Evolutionary conservation across 768 basidiomycete species (phyloP).

Genomic region (Tricholoma flavovirens): DNA sequence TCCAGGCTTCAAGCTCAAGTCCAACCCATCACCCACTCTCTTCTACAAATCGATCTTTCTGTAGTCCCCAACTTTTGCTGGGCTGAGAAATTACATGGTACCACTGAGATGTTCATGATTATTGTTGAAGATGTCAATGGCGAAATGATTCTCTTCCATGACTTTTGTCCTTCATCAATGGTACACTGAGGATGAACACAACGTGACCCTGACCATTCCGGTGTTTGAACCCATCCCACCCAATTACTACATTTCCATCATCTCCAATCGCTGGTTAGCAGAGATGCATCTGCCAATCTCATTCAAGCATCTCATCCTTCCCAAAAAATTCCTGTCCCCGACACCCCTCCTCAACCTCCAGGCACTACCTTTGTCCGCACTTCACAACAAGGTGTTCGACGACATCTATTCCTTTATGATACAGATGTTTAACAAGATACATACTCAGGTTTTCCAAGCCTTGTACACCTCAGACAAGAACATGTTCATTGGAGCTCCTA

Average conservation of each 20-base stretch:
- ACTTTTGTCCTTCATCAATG: constrained; percentile 88
- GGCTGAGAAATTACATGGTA: constrained; percentile 92
- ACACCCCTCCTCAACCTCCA: constrained; percentile 94
- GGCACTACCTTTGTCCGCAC: constrained; percentile 78
- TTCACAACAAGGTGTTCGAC: constrained; percentile 93
- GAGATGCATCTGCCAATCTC: constrained; percentile 94
- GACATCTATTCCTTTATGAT: constrained; percentile 76
- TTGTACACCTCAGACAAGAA: constrained; percentile 96
- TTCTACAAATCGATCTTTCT: constrained; percentile 87
- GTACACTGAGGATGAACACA: constrained; percentile 92
- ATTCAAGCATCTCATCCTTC: constrained; percentile 96
- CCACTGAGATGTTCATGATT: constrained; percentile 87
- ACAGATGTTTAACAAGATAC: constrained; percentile 94
- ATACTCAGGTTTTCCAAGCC: constrained; percentile 98
- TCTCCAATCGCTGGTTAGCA: constrained; percentile 92
- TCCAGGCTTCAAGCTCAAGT: constrained; percentile 89
- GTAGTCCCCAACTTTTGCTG: constrained; percentile 98
- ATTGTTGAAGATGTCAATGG: constrained; percentile 97
- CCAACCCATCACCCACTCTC: constrained; percentile 90
- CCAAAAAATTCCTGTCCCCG: constrained; percentile 91
- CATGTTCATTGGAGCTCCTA: constrained; percentile 93
- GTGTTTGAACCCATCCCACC: constrained; percentile 98
- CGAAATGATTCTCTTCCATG: constrained; percentile 93
- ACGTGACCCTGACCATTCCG: constrained; percentile 88
- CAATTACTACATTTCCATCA: constrained; percentile 94